These are phyloP conservation scores for Hanseniaspora uvarum DNA, from an alignment of 1,139 yeast species.

Conservation along the genomic window DNA sequence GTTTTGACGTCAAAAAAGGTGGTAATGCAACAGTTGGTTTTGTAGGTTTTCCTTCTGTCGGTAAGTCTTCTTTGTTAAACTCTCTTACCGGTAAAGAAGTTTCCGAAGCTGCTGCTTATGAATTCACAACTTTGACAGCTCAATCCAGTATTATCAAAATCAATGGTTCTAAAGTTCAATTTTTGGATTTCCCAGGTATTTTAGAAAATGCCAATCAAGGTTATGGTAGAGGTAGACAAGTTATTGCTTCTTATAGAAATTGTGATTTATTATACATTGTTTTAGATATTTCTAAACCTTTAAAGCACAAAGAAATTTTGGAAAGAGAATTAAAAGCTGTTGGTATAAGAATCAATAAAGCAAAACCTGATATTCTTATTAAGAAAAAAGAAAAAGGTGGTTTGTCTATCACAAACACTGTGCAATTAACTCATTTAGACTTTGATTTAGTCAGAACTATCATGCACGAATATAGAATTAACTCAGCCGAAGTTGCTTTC, in stretches of 20 bases:
- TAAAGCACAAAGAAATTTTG: constrained; percentile 83
- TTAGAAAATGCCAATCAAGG: constrained; percentile 99
- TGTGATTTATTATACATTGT: constrained; percentile 88
- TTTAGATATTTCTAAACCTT: constrained; percentile 89
- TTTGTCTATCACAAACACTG: constrained; percentile 82
- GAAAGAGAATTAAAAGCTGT: constrained; percentile 95
- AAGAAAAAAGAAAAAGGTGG: constrained; percentile 95
- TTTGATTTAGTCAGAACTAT: constrained; percentile 92
- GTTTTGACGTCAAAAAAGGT: constrained; percentile 95
- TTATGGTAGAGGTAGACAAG: constrained; percentile 98
- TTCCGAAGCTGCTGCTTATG: constrained; percentile 94
- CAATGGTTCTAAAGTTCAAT: constrained; percentile 94
- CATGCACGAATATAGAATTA: constrained; percentile 86
- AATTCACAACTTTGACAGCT: constrained; percentile 92
- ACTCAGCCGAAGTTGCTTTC: constrained; percentile 93
- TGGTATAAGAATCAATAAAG: constrained; percentile 85
- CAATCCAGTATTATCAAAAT: constrained; percentile 94
- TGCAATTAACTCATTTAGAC: constrained; percentile 81
- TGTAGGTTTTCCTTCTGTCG: constrained; percentile 98
- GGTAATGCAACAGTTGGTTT: constrained; percentile 97
- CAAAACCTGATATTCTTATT: constrained; percentile 83
- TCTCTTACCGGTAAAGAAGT: constrained; percentile 82
- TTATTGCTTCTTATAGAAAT: constrained; percentile 94
- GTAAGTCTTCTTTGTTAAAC: constrained; percentile 77
- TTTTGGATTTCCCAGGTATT: constrained; percentile 97